phyloP scores from a whole-genome alignment of 2,329 filamentous ascomycete genomes.

The Neonectria magnoliae region DNA sequence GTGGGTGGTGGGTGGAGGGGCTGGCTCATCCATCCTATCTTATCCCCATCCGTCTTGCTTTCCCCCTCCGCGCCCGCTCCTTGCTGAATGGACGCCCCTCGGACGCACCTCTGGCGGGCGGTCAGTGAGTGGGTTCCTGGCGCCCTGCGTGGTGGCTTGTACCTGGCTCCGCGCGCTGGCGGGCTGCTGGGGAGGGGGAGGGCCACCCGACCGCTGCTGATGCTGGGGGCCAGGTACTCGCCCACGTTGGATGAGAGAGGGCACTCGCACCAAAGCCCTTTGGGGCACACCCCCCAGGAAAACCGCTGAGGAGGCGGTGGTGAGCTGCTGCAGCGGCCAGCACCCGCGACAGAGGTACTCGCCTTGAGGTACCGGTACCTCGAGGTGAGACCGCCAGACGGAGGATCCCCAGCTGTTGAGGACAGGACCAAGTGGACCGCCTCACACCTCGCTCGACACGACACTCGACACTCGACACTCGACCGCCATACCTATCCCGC shows the following conservation, averaged over 20 bases:
- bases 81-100: slow-evolving; percentile 8
- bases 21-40: slow-evolving; percentile 5
- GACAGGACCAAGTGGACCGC: slow-evolving; percentile 39
- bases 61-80: slow-evolving; percentile 3
- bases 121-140: background rate
- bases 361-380: slow-evolving; percentile 36
- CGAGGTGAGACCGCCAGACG: background rate
- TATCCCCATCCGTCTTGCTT: slow-evolving; percentile 14
- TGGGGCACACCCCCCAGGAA: slow-evolving; percentile 13
- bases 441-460: slow-evolving; percentile 23
- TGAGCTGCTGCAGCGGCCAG: background rate
- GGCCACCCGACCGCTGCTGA: background rate
- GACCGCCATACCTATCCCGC: slow-evolving; percentile 28
- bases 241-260: slow-evolving; percentile 5
- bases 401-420: slow-evolving; percentile 41
- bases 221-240: background rate
- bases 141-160: background rate
- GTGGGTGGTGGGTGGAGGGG: slow-evolving; percentile 35
- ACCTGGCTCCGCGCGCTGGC: background rate
- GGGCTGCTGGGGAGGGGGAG: background rate
- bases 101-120: slow-evolving; percentile 2
- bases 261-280: slow-evolving; percentile 24
- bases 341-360: slow-evolving; percentile 9
- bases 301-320: slow-evolving; percentile 36
- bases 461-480: slow-evolving; percentile 39